Conservation (phyloP, 805 yeast species). For the Lipomyces starkeyi region DNA sequence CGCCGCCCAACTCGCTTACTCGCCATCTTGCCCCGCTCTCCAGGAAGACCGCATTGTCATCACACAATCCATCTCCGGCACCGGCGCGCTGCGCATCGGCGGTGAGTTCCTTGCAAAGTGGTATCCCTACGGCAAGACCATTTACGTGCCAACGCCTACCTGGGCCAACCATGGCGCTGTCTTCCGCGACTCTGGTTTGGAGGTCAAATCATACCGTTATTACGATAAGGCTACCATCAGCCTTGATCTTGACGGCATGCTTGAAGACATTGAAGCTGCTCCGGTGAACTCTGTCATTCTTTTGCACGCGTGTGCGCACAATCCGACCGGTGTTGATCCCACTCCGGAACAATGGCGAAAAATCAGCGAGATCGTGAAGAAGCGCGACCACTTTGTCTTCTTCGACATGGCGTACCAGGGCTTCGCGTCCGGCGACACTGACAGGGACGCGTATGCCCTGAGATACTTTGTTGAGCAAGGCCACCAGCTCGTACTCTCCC, state of each 20-base stretch:
- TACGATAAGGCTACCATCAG: conserved; percentile 67
- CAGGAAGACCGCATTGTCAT: conserved; percentile 72
- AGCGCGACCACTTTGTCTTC: conserved; percentile 72
- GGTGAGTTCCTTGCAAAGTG: conserved; percentile 75
- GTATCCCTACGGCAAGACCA: conserved; percentile 56
- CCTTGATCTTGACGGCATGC: conserved; percentile 68
- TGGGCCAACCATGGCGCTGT: conserved; percentile 94
- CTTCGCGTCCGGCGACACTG: conserved; percentile 83
- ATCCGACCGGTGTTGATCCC: conserved; percentile 96
- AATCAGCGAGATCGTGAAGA: conserved; percentile 67
- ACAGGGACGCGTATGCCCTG: conserved; percentile 68
- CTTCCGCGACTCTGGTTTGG: conserved; percentile 74
- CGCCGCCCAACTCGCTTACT: conserved; percentile 75
- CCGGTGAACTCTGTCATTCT: conserved; percentile 68
- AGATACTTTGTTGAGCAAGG: conserved; percentile 53
- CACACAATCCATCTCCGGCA: conserved; percentile 90
- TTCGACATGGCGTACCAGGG: conserved; percentile 97
- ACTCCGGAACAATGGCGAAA: conserved; percentile 78
- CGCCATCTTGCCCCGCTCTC: conserved; percentile 64
- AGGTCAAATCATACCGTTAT: conserved; percentile 65
- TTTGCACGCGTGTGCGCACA: conserved; percentile 94
- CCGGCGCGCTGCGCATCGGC: conserved; percentile 89
- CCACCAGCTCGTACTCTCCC: conserved; percentile 63
- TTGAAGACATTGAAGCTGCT: conserved; percentile 61
- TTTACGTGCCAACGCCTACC: conserved; percentile 84